These are phyloP conservation scores for Cladosporium halotolerans DNA, from an alignment of 2,329 filamentous ascomycete genomes.

Conservation along the genomic window DNA sequence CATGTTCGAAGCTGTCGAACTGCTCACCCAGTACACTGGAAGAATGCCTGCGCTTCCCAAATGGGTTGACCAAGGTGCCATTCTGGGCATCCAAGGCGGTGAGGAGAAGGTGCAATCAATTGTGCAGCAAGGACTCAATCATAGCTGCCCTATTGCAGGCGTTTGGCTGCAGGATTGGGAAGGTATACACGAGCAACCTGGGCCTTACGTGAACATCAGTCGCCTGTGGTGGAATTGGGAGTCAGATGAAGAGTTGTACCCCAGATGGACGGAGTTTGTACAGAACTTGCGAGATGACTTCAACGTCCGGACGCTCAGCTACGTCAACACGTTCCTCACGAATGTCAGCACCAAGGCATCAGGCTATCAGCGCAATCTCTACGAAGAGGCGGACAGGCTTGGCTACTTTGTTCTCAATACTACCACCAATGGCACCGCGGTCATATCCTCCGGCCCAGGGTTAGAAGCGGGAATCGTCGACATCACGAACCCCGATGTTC, in stretches of 20 bases:
- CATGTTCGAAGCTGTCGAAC: slow-evolving; percentile 30
- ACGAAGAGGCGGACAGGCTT: slow-evolving; percentile 27
- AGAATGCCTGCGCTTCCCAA: slow-evolving; percentile 30
- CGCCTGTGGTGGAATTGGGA: slow-evolving; percentile 39
- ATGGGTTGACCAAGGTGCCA: slow-evolving; percentile 29
- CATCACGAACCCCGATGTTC: slow-evolving; percentile 30
- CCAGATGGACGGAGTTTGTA: slow-evolving; percentile 32
- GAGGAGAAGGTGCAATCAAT: slow-evolving; percentile 32
- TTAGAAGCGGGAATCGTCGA: slow-evolving; percentile 34
- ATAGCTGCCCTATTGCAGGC: slow-evolving; percentile 29
- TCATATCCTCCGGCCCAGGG: slow-evolving; percentile 33
- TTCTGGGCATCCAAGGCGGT: slow-evolving; percentile 34
- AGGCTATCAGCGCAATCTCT: slow-evolving; percentile 29
- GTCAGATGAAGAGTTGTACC: slow-evolving; percentile 30
- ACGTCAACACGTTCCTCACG: slow-evolving; percentile 33
- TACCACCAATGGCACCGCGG: slow-evolving; percentile 29
- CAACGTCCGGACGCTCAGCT: slow-evolving; percentile 29
- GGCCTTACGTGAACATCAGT: slow-evolving; percentile 31
- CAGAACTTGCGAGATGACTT: slow-evolving; percentile 28
- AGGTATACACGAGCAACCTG: slow-evolving; percentile 31
- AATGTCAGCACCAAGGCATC: slow-evolving; percentile 32
- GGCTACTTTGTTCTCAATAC: slow-evolving; percentile 32
- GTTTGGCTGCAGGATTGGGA: slow-evolving; percentile 36
- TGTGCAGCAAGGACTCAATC: slow-evolving; percentile 27
- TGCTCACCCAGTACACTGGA: slow-evolving; percentile 31